Evolutionary conservation across 495 filamentous ascomycete species (phyloP).

Genomic region (Hypoxylon perforatum): DNA sequence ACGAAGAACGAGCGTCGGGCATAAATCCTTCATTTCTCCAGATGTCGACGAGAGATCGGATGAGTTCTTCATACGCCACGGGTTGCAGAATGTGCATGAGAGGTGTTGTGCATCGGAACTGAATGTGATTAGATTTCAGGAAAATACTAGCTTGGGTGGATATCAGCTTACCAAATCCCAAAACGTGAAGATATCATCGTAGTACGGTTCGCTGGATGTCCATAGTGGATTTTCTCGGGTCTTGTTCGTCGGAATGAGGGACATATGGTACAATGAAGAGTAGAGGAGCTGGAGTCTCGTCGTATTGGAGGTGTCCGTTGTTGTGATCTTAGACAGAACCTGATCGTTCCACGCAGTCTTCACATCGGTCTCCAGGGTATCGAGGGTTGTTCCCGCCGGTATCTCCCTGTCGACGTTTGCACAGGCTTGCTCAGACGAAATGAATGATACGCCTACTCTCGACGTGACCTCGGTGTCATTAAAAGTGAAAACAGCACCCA

Average conservation of each 20-base stretch:
- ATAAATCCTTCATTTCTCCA: slow-evolving; percentile 74
- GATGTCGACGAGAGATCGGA: slow-evolving; percentile 77
- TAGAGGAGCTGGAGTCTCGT: slow-evolving; percentile 71
- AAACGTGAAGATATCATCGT: slow-evolving; percentile 67
- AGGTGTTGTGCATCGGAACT: slow-evolving; percentile 71
- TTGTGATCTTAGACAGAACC: slow-evolving; percentile 72
- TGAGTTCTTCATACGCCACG: slow-evolving; percentile 69
- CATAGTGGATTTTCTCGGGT: slow-evolving; percentile 79
- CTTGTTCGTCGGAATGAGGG: slow-evolving; percentile 74
- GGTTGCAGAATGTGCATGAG: slow-evolving; percentile 76
- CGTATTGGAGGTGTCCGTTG: slow-evolving; percentile 62
- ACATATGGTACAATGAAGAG: slow-evolving; percentile 74
- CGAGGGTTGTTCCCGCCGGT: slow-evolving; percentile 58
- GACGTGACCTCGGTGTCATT: slow-evolving; percentile 60
- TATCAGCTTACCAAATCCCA: slow-evolving; percentile 58
- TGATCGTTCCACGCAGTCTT: slow-evolving; percentile 67
- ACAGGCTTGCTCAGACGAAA: slow-evolving; percentile 73
- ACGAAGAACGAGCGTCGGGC: slow-evolving; percentile 73
- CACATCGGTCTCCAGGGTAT: slow-evolving; percentile 59
- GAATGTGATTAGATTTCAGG: slow-evolving; percentile 4
- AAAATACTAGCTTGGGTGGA: not conserved
- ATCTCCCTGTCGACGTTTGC: slow-evolving; percentile 69
- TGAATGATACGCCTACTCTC: slow-evolving; percentile 77
- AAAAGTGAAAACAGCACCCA: slow-evolving; percentile 60
- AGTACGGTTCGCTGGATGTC: slow-evolving; percentile 73